Base-by-base conservation (phyloP, 2,329 filamentous ascomycete genomes). In the Alternaria brassicae region DNA sequence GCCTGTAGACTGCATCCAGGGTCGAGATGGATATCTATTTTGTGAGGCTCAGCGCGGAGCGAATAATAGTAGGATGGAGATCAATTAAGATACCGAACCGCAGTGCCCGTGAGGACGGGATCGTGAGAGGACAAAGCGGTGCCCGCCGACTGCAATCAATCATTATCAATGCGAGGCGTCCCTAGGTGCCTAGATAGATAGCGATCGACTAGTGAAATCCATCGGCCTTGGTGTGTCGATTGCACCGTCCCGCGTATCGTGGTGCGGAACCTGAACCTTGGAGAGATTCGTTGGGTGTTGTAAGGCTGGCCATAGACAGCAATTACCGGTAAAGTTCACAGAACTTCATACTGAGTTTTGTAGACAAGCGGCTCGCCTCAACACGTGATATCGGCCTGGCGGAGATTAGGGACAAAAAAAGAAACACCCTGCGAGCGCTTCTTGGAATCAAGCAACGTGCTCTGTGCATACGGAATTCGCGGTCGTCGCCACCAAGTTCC, bases 121-220 rank as follows among this genome's bases (percentile, higher is more conserved):
- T 49, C 13, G 30, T 30, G 45, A 41, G 39, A 50, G 56, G 55
- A 50, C 52, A 28, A 19, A 17, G 25, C 21, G 41, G 41, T 53
- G 52, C 21, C 58, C 32, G 34, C 19, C 36, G 32, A 48, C 52
- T 56, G 64, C 48, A 65, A 61, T 65, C 55, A 59, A 66, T 19
- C 55, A 62, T 45, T 63, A 61, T 65, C 55, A 59, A 66, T 19
- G 34, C 56, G 64, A 65, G 55, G 59, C 57, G 60, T 15, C 23
- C 19, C 39, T 41, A 57, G n/a, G n/a, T n/a, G n/a, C n/a, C n/a
- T n/a, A n/a, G n/a, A n/a, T n/a, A n/a, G 47, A 58, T 58, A 41
- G 52, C 40, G 48, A 63, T 61, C 57, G 48, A 32, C 60, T 45
- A 52, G 32, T 50, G 49, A 56, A 45, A 62, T 59, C 36, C 30